Evolutionary conservation across 2,329 filamentous ascomycete species (phyloP).

Genomic region (Xenoacremonium recifei): DNA sequence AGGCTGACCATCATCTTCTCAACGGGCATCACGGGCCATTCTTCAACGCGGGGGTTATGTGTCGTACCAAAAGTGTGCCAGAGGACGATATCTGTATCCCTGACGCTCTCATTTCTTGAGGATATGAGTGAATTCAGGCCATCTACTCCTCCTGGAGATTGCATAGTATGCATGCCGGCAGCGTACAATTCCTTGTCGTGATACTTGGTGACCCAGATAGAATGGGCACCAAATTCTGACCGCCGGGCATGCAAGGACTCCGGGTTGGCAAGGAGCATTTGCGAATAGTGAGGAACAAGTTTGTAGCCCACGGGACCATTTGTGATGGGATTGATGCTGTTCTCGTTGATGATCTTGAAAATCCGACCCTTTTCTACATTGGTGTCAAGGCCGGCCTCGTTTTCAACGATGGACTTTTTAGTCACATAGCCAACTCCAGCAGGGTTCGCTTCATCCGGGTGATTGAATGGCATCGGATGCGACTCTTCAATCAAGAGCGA

Average conservation of each 20-base stretch:
- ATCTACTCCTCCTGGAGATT: slow-evolving; percentile 42
- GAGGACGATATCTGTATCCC: slow-evolving; percentile 52
- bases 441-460: slow-evolving; percentile 46
- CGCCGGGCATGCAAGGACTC: slow-evolving; percentile 38
- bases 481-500: slow-evolving; percentile 44
- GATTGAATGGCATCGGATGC: slow-evolving; percentile 39
- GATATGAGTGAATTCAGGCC: slow-evolving; percentile 24
- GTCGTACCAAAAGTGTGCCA: slow-evolving; percentile 62
- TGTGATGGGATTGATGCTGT: slow-evolving; percentile 39
- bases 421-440: slow-evolving; percentile 49
- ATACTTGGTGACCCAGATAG: slow-evolving; percentile 45
- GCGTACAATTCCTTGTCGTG: slow-evolving; percentile 43
- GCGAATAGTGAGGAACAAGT: slow-evolving; percentile 45
- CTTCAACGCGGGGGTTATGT: slow-evolving; percentile 63
- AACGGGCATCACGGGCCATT: slow-evolving; percentile 68
- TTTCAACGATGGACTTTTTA: slow-evolving; percentile 39
- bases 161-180: slow-evolving; percentile 43
- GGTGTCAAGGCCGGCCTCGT: slow-evolving; percentile 47
- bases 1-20: slow-evolving; percentile 52
- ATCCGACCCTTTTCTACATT: slow-evolving; percentile 46
- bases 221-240: slow-evolving; percentile 42
- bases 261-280: slow-evolving; percentile 40
- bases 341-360: slow-evolving; percentile 49
- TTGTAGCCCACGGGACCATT: slow-evolving; percentile 46
- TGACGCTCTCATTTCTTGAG: slow-evolving; percentile 32